Conservation (phyloP, 2,329 filamentous ascomycete species). For the Grosmannia serpens region DNA sequence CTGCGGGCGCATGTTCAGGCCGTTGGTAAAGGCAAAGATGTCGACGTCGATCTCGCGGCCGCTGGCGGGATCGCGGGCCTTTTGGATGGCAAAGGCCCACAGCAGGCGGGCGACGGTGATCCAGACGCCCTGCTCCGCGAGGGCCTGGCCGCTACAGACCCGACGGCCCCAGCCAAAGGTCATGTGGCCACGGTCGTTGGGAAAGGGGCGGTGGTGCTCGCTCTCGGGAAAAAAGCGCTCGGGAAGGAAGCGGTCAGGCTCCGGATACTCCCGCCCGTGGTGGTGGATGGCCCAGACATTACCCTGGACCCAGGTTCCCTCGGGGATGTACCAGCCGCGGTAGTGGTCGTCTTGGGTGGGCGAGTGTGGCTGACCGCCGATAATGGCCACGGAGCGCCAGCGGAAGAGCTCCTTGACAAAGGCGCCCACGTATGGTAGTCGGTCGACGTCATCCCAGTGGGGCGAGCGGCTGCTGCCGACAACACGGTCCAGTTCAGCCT, state of each 20-base stretch:
- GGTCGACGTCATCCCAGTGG: conserved; percentile 31
- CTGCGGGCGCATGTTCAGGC: conserved; percentile 45
- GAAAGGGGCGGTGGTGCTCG: conserved; percentile 30
- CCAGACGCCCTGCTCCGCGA: conserved; percentile 50
- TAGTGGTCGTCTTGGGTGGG: conserved; percentile 35
- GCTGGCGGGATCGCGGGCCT: conserved; percentile 19
- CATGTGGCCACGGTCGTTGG: conserved; percentile 38
- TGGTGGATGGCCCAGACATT: conserved; percentile 40
- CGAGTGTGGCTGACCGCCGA: conserved; percentile 38
- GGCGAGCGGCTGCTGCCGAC: conserved; percentile 36
- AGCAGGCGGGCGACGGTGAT: conserved; percentile 44
- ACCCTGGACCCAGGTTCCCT: conserved; percentile 35
- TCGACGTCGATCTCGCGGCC: conserved; percentile 37
- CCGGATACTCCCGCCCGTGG: conserved; percentile 33
- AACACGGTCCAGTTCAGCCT: conserved; percentile 39
- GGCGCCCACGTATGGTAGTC: conserved; percentile 40
- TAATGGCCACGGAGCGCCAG: conserved; percentile 41
- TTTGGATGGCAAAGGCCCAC: conserved; percentile 43
- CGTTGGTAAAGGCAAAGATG: conserved; percentile 41
- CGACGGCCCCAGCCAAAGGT: conserved; percentile 45
- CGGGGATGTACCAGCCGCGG: conserved; percentile 37
- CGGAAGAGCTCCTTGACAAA: conserved; percentile 44
- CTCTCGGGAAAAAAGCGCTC: conserved; percentile 27
- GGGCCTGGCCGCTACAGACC: conserved; percentile 39
- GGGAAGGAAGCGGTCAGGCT: conserved; percentile 32